Conservation (phyloP, 768 basidiomycete species). For the Lactarius sp. region DNA sequence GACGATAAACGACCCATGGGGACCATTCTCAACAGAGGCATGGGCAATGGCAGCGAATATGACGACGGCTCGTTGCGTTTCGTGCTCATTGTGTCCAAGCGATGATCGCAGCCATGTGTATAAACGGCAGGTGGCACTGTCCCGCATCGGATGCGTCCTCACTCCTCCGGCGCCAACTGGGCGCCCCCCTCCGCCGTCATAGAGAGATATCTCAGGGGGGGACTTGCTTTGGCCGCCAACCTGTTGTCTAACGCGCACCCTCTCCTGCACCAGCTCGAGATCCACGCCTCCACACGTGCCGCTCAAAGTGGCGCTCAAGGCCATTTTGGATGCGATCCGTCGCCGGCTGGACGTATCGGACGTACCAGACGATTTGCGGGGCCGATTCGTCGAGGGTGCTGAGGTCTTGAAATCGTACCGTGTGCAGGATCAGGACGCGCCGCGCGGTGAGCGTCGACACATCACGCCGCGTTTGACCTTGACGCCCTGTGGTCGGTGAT, state of each 20-base stretch:
- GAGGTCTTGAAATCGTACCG: not conserved
- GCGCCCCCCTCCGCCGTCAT: not conserved
- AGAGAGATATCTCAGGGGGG: not conserved
- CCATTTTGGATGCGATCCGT: not conserved
- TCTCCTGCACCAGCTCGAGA: not conserved
- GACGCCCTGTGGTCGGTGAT: slow-evolving; percentile 7
- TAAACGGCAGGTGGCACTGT: not conserved
- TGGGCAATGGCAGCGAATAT: not conserved
- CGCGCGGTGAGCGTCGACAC: not conserved
- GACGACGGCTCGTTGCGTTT: not conserved
- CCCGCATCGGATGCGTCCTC: not conserved
- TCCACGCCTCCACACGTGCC: not conserved
- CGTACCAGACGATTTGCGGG: slow-evolving; percentile 2
- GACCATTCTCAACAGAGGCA: not conserved
- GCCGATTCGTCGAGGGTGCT: not conserved
- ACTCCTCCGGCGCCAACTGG: not conserved
- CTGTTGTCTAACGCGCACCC: not conserved
- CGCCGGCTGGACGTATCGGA: not conserved
- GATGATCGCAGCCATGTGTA: not conserved
- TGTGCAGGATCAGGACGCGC: not conserved
- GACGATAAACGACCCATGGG: not conserved
- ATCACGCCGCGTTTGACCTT: not conserved
- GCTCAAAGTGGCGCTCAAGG: not conserved
- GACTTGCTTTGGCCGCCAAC: not conserved
- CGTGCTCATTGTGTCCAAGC: not conserved